These are phyloP conservation scores for Trichoderma sp. DNA, from an alignment of 2,329 filamentous ascomycete species.

Conservation along the genomic window DNA sequence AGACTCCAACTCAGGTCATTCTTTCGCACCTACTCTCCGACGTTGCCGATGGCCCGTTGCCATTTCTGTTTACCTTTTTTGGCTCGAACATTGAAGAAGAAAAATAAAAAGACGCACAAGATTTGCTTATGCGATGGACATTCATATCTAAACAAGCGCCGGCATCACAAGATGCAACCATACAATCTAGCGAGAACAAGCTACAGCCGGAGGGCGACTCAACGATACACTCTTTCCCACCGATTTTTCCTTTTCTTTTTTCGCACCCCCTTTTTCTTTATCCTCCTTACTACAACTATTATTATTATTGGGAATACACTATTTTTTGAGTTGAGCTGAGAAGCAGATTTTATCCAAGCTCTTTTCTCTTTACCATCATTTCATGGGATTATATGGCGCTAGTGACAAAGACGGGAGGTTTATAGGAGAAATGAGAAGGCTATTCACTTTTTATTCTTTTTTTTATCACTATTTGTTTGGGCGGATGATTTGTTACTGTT, in stretches of 20 bases:
- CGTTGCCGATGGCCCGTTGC: background rate
- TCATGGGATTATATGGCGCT: slow-evolving; percentile 31
- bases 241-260: background rate
- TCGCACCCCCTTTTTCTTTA: background rate
- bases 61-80: background rate
- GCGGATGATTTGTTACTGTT: background rate
- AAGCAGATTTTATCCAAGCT: background rate
- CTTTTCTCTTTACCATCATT: slow-evolving; percentile 21
- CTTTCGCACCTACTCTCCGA: slow-evolving; percentile 12
- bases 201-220: background rate
- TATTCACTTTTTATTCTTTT: background rate
- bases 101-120: background rate
- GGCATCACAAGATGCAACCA: background rate
- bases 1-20: slow-evolving; percentile 20
- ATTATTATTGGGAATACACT: slow-evolving; percentile 22
- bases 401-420: slow-evolving; percentile 26
- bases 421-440: slow-evolving; percentile 12
- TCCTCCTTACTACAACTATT: background rate
- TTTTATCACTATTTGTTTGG: background rate
- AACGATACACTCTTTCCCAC: slow-evolving; percentile 1
- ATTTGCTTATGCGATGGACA: background rate
- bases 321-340: background rate
- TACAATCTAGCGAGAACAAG: slow-evolving; percentile 2
- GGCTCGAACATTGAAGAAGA: background rate
- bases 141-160: background rate